phyloP scores from a whole-genome alignment of 805 yeast genomes.

The Starmera pachycereana region DNA sequence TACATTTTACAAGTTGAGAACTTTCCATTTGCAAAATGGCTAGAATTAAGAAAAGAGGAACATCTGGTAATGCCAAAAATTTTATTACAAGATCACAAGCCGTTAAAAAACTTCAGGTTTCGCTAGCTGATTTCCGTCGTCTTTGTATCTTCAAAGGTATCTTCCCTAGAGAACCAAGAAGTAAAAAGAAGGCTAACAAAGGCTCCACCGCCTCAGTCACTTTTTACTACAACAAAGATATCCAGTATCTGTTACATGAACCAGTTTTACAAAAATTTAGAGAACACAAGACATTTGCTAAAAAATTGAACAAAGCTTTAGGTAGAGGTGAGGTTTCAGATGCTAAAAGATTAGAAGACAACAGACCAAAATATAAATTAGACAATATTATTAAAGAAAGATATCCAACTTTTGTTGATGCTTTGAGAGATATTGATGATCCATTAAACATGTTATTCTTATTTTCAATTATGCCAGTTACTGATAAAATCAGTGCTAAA shows the following conservation, averaged over 20 bases:
- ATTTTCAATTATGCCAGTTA: slow-evolving; percentile 92
- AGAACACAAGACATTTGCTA: slow-evolving; percentile 91
- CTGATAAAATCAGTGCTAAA: slow-evolving; percentile 67
- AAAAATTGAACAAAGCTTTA: slow-evolving; percentile 78
- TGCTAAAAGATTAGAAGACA: slow-evolving; percentile 76
- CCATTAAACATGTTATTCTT: slow-evolving; percentile 91
- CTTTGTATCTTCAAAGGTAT: slow-evolving; percentile 97
- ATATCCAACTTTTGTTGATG: slow-evolving; percentile 89
- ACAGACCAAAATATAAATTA: slow-evolving; percentile 75
- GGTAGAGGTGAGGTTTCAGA: slow-evolving; percentile 87
- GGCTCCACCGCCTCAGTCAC: slow-evolving; percentile 97
- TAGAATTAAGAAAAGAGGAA: slow-evolving; percentile 74
- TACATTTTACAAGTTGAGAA: not conserved
- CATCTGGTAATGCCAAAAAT: slow-evolving; percentile 83
- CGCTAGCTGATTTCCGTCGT: slow-evolving; percentile 93
- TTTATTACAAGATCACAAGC: slow-evolving; percentile 94
- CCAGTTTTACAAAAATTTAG: slow-evolving; percentile 87
- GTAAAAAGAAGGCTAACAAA: slow-evolving; percentile 93
- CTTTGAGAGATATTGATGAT: slow-evolving; percentile 88
- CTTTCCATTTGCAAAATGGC: slow-evolving; percentile 27
- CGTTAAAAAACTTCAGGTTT: slow-evolving; percentile 79
- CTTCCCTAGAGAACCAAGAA: slow-evolving; percentile 93
- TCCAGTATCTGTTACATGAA: slow-evolving; percentile 90
- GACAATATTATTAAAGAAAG: slow-evolving; percentile 91
- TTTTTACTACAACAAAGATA: slow-evolving; percentile 88